phyloP scores from a whole-genome alignment of 192 early-diverging fungal species.

The Phlyctochytrium arcticum region DNA sequence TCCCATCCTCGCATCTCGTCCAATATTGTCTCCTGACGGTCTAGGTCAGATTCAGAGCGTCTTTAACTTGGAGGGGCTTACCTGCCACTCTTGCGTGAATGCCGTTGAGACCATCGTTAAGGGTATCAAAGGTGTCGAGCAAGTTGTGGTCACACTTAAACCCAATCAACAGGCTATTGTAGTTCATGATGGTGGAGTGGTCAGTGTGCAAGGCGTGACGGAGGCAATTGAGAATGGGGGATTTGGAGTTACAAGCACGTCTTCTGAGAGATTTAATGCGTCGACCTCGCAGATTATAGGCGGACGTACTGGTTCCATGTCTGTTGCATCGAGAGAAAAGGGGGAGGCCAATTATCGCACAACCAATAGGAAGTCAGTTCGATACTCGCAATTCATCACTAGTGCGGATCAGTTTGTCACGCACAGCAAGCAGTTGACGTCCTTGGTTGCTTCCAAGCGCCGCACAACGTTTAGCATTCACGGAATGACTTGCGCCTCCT shows the following conservation, averaged over 20 bases:
- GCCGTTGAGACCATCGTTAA: slow-evolving; percentile 57
- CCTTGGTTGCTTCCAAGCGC: no score
- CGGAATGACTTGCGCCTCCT: slow-evolving; percentile 87
- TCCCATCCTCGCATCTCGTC: no score
- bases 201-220: slow-evolving; percentile 33
- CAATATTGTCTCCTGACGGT: no score
- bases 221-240: slow-evolving; percentile 67
- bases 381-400: background rate
- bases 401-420: no score
- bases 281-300: no score
- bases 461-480: slow-evolving; percentile 53
- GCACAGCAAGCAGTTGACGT: no score
- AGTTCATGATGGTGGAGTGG: slow-evolving; percentile 27
- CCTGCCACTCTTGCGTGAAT: slow-evolving; percentile 79
- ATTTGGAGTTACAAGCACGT: slow-evolving; percentile 55
- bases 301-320: no score
- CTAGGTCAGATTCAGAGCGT: no score
- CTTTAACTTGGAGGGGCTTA: slow-evolving; percentile 64
- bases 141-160: slow-evolving; percentile 53
- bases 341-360: background rate
- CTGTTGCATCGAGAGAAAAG: background rate
- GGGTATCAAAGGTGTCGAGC: slow-evolving; percentile 45
- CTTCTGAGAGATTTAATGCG: background rate
- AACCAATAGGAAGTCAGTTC: background rate
- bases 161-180: slow-evolving; percentile 59